Conservation (phyloP, 108 stramenopile species). For the Schizochytrium sp. region DNA sequence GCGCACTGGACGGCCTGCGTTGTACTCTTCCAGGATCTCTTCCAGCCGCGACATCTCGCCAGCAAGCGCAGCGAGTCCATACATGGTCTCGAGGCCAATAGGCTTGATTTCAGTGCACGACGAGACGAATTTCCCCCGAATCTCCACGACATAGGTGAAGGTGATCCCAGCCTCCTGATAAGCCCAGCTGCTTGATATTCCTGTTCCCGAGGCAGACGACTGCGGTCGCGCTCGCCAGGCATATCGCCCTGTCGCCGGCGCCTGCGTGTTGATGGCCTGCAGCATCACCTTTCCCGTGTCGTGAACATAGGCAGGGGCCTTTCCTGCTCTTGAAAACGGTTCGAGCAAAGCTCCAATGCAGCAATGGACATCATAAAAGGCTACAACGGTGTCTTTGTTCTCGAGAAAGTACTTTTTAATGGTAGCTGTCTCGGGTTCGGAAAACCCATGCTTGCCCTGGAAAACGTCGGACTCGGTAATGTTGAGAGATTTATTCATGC, state of each 20-base stretch:
- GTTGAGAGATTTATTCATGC: not conserved
- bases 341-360: conserved; percentile 9
- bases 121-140: not conserved
- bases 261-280: not conserved
- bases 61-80: not conserved
- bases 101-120: not conserved
- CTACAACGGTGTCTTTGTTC: not conserved
- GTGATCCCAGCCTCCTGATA: not conserved
- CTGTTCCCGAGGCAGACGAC: not conserved
- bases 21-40: not conserved
- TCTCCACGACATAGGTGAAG: not conserved
- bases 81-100: not conserved
- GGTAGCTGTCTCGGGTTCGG: not conserved
- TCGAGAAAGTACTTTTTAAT: not conserved
- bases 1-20: not conserved
- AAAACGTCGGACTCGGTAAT: not conserved
- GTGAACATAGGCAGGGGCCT: not conserved
- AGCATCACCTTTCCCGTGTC: not conserved
- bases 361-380: conserved; percentile 2
- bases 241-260: not conserved
- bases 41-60: not conserved
- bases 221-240: not conserved
- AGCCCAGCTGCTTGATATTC: conserved; percentile 7
- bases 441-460: not conserved
- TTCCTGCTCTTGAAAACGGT: not conserved